Evolutionary conservation across 2,329 filamentous ascomycete species (phyloP), one percentile per base, ranked within the genome.

Genomic region (Pseudogymnoascus destructans): DNA sequence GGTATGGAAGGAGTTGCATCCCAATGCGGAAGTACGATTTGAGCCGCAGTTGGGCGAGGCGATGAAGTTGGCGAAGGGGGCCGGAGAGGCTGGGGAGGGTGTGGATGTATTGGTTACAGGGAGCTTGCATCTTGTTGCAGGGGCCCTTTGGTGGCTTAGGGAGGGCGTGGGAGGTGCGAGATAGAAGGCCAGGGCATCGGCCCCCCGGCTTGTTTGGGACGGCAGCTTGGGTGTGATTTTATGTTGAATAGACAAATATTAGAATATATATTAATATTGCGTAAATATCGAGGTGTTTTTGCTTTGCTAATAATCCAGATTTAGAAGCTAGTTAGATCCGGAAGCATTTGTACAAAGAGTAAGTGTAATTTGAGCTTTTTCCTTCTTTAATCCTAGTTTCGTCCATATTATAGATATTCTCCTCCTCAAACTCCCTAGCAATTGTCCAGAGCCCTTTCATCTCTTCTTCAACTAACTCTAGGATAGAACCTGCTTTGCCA

Each of bases 71-170:
- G 68, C 67, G 5, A 64, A 67, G 17, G 10, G 58, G 69, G 3
- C 60, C 57, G 7, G 60, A 1, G 57, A 64, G 61, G 60, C 32
- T 57, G 66, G 71, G 35, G 21, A 13, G 6, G 40, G 40, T 21
- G 62, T 64, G 38, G 60, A 65, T 33, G 58, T 58, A 10, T 60
- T 82, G n/a, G 73, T 84, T 42, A 84, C 80, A 6, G 81, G 81
- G 1, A 84, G 80, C 67, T 69, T 83, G 63, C 79, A 83, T 66
- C 72, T 85, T 1, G 77, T 83, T 0, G 80, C 81, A 0, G 78
- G 77, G 10, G 76, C 60, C 11, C 55, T 64, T 15, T 33, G 33
- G 25, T 35, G 30, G 15, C 15, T 59, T 3, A 35, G 56, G 3
- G 55, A 46, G 21, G 40, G 40, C 1, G 40, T 46, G 40, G 21